phyloP scores from a whole-genome alignment of 208 protist genomes.

The Paratrypanosoma confusum region DNA sequence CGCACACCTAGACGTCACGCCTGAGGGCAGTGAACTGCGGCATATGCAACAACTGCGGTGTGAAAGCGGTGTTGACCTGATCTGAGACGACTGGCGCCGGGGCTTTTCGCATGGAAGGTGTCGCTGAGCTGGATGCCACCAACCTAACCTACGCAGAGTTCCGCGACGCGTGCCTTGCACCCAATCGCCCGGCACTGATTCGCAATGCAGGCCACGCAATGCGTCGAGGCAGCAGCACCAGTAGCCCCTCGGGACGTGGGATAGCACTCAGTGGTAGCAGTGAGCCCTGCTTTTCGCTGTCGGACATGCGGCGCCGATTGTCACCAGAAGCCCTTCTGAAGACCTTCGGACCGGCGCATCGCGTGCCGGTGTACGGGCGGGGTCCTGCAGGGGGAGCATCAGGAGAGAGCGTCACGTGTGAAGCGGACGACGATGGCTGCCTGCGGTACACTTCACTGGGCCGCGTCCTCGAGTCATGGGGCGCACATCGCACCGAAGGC shows the following conservation, averaged over 20 bases:
- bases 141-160: conserved; percentile 58
- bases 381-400: conserved; percentile 12
- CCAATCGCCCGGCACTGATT: conserved; percentile 68
- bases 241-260: neutral
- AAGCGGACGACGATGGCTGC: conserved; percentile 1
- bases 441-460: conserved; percentile 5
- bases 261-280: neutral
- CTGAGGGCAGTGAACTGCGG: too few species aligned
- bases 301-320: conserved; percentile 11
- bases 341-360: conserved; percentile 17
- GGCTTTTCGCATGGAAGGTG: too few species aligned
- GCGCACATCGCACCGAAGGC: neutral
- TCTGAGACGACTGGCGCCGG: too few species aligned
- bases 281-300: conserved; percentile 15
- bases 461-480: conserved; percentile 12
- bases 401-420: neutral
- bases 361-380: conserved; percentile 34
- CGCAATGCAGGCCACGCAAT: conserved; percentile 14
- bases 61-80: too few species aligned
- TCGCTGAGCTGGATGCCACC: conserved; percentile 37
- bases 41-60: too few species aligned
- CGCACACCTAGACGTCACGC: too few species aligned
- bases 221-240: conserved; percentile 2
- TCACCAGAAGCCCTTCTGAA: conserved; percentile 13
- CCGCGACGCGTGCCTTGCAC: conserved; percentile 35